Evolutionary conservation across 805 yeast genomes (phyloP).

Genomic region (Lipomyces chichibuensis): DNA sequence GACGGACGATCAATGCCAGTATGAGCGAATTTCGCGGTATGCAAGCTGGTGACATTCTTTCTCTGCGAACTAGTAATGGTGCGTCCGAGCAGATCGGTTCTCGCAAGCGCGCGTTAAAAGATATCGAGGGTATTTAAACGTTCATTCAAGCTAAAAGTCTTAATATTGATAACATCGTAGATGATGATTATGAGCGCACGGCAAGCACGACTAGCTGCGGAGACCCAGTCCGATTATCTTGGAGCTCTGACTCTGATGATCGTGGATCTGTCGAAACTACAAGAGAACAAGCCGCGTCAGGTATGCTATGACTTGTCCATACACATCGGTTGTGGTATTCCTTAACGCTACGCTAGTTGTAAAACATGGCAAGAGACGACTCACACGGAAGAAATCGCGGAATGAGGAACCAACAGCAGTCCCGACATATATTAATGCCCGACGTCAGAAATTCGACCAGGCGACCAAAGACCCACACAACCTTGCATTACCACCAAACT

Average conservation of each 20-base stretch:
- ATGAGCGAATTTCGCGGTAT: background rate
- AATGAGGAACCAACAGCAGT: background rate
- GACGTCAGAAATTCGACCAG: constrained; percentile 2
- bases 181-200: background rate
- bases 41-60: background rate
- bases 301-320: background rate
- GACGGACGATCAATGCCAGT: background rate
- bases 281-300: background rate
- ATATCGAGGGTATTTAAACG: background rate
- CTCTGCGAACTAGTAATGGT: background rate
- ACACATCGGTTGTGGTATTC: background rate
- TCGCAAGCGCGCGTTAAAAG: background rate
- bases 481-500: constrained; percentile 10
- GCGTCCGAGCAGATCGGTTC: background rate
- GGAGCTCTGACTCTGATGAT: constrained; percentile 5
- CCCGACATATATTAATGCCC: background rate
- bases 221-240: background rate
- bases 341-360: background rate
- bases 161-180: background rate
- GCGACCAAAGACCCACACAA: background rate
- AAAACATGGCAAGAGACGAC: background rate
- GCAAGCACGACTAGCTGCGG: background rate
- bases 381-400: background rate
- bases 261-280: background rate
- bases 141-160: background rate